A percentile compares a stretch with the other conserved stretches of the same genome.
phyloP scores from a whole-genome alignment of 2,329 filamentous ascomycete genomes.

The Cryphonectria naterciae region DNA sequence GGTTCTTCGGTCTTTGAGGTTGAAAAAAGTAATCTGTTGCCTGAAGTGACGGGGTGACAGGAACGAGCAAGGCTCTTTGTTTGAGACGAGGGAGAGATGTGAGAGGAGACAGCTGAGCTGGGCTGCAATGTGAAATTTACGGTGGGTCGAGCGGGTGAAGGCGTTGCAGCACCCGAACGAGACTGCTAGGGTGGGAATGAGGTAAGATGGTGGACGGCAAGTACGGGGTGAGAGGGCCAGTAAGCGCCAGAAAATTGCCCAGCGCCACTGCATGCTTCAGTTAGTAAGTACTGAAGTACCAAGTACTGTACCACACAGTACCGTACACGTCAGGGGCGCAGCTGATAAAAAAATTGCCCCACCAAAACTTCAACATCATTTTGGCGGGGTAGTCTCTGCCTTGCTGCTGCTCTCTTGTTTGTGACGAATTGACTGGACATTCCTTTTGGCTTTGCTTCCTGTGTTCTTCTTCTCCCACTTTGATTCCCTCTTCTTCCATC shows the following conservation, averaged over 20 bases:
- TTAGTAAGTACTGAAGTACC: too few relatives aligned
- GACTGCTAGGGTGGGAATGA: background rate
- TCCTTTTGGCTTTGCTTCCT: background rate
- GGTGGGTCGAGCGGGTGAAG: conserved; percentile 11
- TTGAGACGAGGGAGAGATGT: background rate
- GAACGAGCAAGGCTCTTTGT: background rate
- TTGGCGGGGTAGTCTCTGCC: conserved; percentile 6
- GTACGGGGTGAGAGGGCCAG: background rate
- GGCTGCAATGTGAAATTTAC: conserved; percentile 26
- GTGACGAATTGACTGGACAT: background rate
- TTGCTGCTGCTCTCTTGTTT: background rate
- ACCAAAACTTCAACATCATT: background rate
- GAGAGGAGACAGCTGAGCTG: background rate
- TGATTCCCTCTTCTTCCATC: background rate
- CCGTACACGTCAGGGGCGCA: too few relatives aligned
- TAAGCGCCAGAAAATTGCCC: background rate
- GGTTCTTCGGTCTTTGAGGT: background rate
- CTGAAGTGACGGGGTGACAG: background rate
- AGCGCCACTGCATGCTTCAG: too few relatives aligned
- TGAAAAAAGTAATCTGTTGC: background rate
- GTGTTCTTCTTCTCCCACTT: background rate
- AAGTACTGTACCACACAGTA: too few relatives aligned
- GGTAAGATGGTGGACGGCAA: too few relatives aligned
- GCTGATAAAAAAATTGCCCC: background rate
- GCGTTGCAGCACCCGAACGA: background rate